Base-by-base conservation (phyloP, 2,329 filamentous ascomycete genomes). In the Mycosphaerella sp. region DNA sequence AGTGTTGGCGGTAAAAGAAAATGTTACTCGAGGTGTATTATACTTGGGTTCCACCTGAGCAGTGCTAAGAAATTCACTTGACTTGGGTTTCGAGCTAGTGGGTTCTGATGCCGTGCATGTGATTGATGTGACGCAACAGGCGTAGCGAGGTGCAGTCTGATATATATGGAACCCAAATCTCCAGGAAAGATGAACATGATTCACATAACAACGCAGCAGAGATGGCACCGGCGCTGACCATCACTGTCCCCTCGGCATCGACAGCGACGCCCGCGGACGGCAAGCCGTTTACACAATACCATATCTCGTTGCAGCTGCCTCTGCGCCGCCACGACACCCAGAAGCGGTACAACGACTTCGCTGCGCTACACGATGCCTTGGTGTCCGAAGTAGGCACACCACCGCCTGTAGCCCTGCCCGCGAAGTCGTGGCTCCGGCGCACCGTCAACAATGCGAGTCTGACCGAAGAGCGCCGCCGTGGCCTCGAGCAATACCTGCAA, bases 341-440 rank as follows among this genome's bases (percentile, higher is more conserved):
- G 65, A 92, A 91, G 72, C 86, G 88, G 64, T 95, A 92, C 76
- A 89, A 84, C 50, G 88, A 93, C 68, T 93, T 93, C 67, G 74
- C 76, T 52, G 69, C 76, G 45, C 81, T 95, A 12, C 82, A 93
- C 72, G 70, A 75, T 31, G 72, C 79, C 3, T 78, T 95, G 7
- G 76, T 77, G 17, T 73, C 78, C 40, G 74, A 82, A 47, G 79
- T 84, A 53, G 82, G 83, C 62, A 67, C 75, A 21, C 70, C 85
- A 17, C 87, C 88, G 6, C 88, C 88, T 0, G 74, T 76, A 1
- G 73, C 85, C 0, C 76, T 92, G 1, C 88, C 88, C 1, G 74
- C 74, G 11, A 93, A 93, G 68, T 83, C 84, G 45, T 93, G 87
- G 87, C 81, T 92, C 66, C 81, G 84, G 56, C 83, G 82, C 8